Base-by-base conservation (phyloP, 768 basidiomycete genomes). In the Lentinula detonsa region DNA sequence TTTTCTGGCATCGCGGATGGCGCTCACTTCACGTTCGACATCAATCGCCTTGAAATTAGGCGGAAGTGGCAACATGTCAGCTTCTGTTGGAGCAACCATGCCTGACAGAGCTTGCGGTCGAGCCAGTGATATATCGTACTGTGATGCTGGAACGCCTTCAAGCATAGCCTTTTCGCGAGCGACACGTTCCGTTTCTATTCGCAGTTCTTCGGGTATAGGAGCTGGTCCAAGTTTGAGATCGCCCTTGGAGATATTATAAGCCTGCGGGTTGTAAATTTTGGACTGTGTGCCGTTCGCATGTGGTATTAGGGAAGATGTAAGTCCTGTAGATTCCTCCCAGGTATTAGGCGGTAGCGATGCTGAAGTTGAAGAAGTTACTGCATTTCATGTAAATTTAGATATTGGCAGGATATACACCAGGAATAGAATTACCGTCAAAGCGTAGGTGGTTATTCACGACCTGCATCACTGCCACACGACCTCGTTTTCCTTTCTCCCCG, bases 381-480 rank as follows among this genome's bases (percentile, higher is more conserved):
- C 21, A 64, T 62, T 50, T 52, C 57, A 40, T 48, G 60, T 63
- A 61, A 74, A 61, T 73, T 65, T 61, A 66, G 46, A 31, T 13
- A 33, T 11, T 54, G 21, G 28, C n/a, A 60, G 39, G 13, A 49
- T 18, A 61, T 31, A 61, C 33, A 49, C 60, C 51, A 59, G 34
- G 39, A 55, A 62, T 57, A 50, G 18, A 67, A 70, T 77, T 74
- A 95, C 95, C 92, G 67, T 95, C 90, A 64, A 98, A 92, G 43
- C 86, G 85, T 39, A 99, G 79, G 69, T 95, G 88, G 70, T 94
- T 95, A 70, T 97, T 97, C 23, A 99, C 89, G 40, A 98, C 93
- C 46, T 88, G 85, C 85, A 98, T 89, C 48, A 98, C 89, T 9
- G 93, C 85, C 56, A 93, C 88, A 66, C 97, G 81, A 5, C 94